Conservation (phyloP, 345 rosid genomes). For the Noccaea bulbosa region DNA sequence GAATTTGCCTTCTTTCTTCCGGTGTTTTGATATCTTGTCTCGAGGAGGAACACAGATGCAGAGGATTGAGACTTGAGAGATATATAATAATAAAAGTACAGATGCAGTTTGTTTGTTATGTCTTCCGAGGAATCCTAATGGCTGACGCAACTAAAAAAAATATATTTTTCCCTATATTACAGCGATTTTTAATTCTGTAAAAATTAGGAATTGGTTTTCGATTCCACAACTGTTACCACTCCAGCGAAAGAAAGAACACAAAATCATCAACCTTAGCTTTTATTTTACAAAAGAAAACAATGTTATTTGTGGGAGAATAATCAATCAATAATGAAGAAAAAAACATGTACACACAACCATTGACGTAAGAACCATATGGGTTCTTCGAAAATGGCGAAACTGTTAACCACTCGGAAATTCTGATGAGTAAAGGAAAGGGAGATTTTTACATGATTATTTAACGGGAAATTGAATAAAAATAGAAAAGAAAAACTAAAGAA, state of each 20-base stretch:
- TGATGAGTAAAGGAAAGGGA: slow-evolving; percentile 13
- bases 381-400: slow-evolving; percentile 35
- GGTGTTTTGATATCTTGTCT: neutral
- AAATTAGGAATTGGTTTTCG: neutral
- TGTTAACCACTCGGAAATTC: slow-evolving; percentile 26
- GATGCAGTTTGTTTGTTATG: neutral
- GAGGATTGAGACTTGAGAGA: slow-evolving; percentile 5
- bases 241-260: slow-evolving; percentile 15
- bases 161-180: neutral
- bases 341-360: slow-evolving; percentile 35
- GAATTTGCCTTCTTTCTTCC: neutral
- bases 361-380: slow-evolving; percentile 33
- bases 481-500: neutral
- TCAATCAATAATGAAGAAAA: neutral
- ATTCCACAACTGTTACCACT: neutral
- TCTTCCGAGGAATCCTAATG: slow-evolving; percentile 24
- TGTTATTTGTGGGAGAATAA: slow-evolving; percentile 11
- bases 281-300: neutral
- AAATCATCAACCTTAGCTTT: neutral
- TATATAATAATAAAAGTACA: neutral
- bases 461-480: slow-evolving; percentile 25
- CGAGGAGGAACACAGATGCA: slow-evolving; percentile 25
- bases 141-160: slow-evolving; percentile 31
- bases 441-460: slow-evolving; percentile 30
- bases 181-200: neutral